A percentile compares a stretch with the other conserved stretches of the same genome.
Evolutionary conservation across 306 rosid species (phyloP).

Genomic region (Malus sieversii): DNA sequence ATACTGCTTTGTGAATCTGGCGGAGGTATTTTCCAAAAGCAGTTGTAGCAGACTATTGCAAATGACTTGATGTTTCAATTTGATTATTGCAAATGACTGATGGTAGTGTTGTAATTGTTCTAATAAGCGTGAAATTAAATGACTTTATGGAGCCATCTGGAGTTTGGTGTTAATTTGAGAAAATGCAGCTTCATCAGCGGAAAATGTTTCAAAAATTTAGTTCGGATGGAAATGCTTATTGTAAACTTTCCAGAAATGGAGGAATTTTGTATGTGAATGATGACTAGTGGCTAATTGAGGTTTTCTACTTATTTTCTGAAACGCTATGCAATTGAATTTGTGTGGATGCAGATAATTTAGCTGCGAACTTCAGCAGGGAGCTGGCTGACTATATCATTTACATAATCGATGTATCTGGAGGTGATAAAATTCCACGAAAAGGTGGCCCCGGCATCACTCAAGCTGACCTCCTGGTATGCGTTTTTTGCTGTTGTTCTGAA

Average conservation of each 20-base stretch:
- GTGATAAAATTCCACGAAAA: conserved; percentile 96
- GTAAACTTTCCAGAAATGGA: neutral
- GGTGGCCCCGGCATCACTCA: conserved; percentile 99
- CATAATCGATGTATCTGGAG: conserved; percentile 92
- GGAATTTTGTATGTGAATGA: neutral
- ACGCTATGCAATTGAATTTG: conserved; percentile 14
- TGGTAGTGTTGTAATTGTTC: neutral
- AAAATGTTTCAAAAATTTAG: neutral
- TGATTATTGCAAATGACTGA: neutral
- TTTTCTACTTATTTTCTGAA: neutral
- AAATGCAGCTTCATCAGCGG: neutral
- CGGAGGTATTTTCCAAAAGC: conserved; percentile 55
- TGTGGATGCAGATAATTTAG: conserved; percentile 74
- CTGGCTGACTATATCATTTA: conserved; percentile 94
- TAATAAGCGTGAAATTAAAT: neutral
- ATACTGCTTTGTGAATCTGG: conserved; percentile 97
- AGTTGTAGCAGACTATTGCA: neutral
- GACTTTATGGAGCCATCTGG: neutral
- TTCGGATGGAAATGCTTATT: neutral
- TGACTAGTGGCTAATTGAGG: neutral
- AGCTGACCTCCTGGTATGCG: conserved; percentile 86
- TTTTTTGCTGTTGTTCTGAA: neutral
- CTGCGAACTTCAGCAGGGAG: conserved; percentile 98
- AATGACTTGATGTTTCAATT: neutral
- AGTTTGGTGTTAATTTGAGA: neutral